phyloP scores from a whole-genome alignment of 257 asterid genomes.

The Salvia hispanica region DNA sequence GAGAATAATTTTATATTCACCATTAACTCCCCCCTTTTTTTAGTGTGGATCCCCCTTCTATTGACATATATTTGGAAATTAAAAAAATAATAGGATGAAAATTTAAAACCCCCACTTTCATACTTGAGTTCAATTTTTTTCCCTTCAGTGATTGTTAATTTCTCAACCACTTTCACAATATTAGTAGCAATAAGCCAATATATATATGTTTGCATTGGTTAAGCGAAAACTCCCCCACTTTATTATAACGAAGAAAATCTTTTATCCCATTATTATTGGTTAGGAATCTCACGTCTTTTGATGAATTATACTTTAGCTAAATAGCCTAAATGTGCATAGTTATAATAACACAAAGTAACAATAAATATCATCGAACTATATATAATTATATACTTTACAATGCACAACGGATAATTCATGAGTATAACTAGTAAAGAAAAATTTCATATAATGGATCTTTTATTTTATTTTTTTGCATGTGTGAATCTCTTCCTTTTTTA shows the following conservation, averaged over 20 bases:
- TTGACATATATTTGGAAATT: background rate
- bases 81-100: background rate
- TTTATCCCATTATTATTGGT: background rate
- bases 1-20: slow-evolving; percentile 29
- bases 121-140: background rate
- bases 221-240: background rate
- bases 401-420: too few species aligned
- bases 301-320: too few species aligned
- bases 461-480: background rate
- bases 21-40: slow-evolving; percentile 14
- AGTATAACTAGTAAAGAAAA: too few species aligned
- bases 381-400: too few species aligned
- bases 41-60: slow-evolving; percentile 4
- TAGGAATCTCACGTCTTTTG: background rate
- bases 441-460: background rate
- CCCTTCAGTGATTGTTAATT: background rate
- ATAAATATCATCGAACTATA: too few species aligned
- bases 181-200: background rate
- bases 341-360: too few species aligned
- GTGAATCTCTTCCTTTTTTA: too few species aligned
- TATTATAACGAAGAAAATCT: background rate
- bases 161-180: background rate
- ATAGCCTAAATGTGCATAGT: too few species aligned
- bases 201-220: background rate
- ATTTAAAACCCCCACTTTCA: background rate